Conservation (phyloP, 2,329 filamentous ascomycete species). For the Endoconidiophora polonica region DNA sequence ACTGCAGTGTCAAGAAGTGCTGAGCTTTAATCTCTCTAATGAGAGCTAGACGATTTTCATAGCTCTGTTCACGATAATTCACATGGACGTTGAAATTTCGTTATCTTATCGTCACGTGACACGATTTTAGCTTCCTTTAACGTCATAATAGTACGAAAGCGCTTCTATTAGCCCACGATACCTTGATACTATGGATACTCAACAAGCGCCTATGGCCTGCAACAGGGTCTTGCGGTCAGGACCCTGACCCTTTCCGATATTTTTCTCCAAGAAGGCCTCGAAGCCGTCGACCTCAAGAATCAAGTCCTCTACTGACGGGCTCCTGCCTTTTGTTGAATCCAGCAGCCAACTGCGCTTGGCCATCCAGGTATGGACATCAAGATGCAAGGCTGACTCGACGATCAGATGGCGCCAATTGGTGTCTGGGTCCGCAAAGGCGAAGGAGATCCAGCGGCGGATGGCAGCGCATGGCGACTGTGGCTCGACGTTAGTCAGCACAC, state of each 20-base stretch:
- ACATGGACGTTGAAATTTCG: constrained; percentile 2
- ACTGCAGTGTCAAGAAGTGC: no score
- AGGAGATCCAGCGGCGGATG: constrained; percentile 11
- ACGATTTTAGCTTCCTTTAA: not conserved
- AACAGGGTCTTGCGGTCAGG: constrained; percentile 5
- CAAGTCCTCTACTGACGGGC: constrained; percentile 2
- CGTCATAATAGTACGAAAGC: not conserved
- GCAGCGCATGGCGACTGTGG: constrained; percentile 2
- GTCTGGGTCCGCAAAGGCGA: constrained; percentile 6
- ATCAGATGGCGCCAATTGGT: constrained; percentile 7
- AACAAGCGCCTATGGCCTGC: not conserved
- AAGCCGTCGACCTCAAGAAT: constrained; percentile 4
- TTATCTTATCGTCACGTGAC: constrained; percentile 12
- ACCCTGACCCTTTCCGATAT: not conserved
- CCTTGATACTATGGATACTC: not conserved
- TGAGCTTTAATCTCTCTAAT: not conserved
- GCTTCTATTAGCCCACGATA: not conserved
- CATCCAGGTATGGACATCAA: constrained; percentile 7
- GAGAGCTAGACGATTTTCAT: not conserved
- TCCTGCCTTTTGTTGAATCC: not conserved
- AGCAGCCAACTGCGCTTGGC: constrained; percentile 3
- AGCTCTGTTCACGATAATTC: not conserved
- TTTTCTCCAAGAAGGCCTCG: not conserved
- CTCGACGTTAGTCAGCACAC: constrained; percentile 83
- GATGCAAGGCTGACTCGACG: constrained; percentile 6